Percentiles rank a stretch among this genome's conserved stretches.
phyloP scores from a whole-genome alignment of 1,284 basidiomycete species.

The Ceratobasidium sp. region DNA sequence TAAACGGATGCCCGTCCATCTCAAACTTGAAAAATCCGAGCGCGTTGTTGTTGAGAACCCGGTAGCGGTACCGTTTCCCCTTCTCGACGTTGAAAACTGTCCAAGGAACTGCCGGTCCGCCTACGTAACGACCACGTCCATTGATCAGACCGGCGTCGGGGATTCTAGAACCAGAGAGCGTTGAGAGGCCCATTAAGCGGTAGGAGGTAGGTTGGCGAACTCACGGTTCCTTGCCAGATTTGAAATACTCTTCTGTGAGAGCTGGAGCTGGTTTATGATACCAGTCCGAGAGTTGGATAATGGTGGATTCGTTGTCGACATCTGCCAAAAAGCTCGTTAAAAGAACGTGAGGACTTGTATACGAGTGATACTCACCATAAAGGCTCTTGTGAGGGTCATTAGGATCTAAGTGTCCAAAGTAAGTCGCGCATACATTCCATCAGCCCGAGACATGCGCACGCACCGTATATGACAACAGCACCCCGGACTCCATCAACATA shows the following conservation, averaged over 20 bases:
- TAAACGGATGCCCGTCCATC: not conserved
- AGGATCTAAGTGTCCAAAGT: not conserved
- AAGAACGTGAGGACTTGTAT: not conserved
- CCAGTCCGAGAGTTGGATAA: conserved; percentile 56
- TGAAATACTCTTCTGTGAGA: conserved; percentile 36
- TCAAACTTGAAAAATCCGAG: not conserved
- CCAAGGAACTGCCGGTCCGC: not conserved
- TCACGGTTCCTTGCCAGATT: conserved; percentile 32
- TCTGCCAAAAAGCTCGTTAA: conserved; percentile 1
- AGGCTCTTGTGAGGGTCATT: conserved; percentile 33
- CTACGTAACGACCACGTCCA: not conserved
- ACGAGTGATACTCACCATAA: not conserved
- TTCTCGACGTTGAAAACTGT: not conserved
- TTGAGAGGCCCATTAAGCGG: not conserved
- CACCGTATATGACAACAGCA: conserved; percentile 46
- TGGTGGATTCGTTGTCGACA: conserved; percentile 45
- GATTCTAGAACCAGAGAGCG: not conserved
- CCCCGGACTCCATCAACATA: conserved; percentile 39
- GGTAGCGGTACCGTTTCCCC: conserved; percentile 1
- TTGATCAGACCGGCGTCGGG: conserved; percentile 22
- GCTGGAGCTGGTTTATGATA: conserved; percentile 50
- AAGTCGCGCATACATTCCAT: not conserved
- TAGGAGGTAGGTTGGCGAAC: conserved; percentile 21
- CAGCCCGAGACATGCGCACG: conserved; percentile 46
- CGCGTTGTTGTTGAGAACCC: not conserved